Evolutionary conservation across 768 basidiomycete genomes (phyloP), one percentile per base, ranked within the genome.

Genomic region (Boletus rufocinnamomeus): DNA sequence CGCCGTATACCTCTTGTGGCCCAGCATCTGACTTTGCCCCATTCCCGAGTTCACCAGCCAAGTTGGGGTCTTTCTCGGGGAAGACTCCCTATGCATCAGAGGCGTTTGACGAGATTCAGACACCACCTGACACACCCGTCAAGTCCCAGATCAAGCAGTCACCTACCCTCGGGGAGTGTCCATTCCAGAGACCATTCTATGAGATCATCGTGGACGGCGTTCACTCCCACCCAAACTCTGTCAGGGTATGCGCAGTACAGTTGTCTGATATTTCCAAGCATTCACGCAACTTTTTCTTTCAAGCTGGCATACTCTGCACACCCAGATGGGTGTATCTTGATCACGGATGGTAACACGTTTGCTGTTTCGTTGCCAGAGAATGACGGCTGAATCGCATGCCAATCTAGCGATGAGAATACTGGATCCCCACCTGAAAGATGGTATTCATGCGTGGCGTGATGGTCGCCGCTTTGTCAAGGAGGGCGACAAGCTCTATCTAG

Each of bases 201-300:
- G 92, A 88, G 54, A 76, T 95, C 53, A 96, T 95, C 61, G 93
- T 93, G 8, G 94, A 96, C 69, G 94, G 93, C 1, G 84, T 94
- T 54, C 94, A 96, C 69, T 90, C 86, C 14, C 93, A 95, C 72
- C 93, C 94, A 17, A 91, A 93, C 70, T 91, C 91, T 45, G 90
- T 95, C 56, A 79, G 90, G 66, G 89, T 94, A 72, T 56, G 86
- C 77, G 45, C 41, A 6, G 7, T 45, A 11, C n/a, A 16, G 3
- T 37, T 16, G 4, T 52, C 17, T 30, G 21, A 25, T 52, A 35
- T 25, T 34, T 30, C 28, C 35, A n/a, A 47, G 6, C 25, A 23
- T 30, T 61, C 32, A 56, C 27, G 44, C 28, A 41, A 14, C 27
- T 13, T 8, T 38, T 23, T 4, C 25, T 52, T 45, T 50, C 44